A percentile compares a stretch with the other conserved stretches of the same genome.
phyloP scores from a whole-genome alignment of 768 basidiomycete genomes.

The Basidioascus undulatus region DNA sequence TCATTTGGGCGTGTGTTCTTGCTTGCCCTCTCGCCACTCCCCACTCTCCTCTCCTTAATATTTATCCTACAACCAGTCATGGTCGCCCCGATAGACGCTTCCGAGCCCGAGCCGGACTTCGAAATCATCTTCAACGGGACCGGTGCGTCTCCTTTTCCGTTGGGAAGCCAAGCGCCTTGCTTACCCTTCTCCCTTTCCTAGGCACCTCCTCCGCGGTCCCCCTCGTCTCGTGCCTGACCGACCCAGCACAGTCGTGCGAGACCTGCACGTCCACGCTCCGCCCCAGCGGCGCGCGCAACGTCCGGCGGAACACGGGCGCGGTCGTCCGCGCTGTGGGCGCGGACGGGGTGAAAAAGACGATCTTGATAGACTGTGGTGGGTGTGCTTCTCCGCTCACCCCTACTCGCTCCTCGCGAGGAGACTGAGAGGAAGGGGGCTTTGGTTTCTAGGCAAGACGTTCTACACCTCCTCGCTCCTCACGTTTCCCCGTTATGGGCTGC shows the following conservation, averaged over 20 bases:
- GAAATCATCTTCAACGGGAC: conserved; percentile 68
- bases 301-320: conserved; percentile 57
- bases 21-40: too few relatives aligned
- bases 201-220: conserved; percentile 56
- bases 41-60: too few relatives aligned
- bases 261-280: conserved; percentile 25
- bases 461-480: conserved; percentile 19
- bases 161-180: too few relatives aligned
- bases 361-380: conserved; percentile 7
- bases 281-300: conserved; percentile 44
- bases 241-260: conserved; percentile 29
- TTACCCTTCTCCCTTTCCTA: too few relatives aligned
- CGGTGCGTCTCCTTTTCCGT: too few relatives aligned
- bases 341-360: conserved; percentile 1
- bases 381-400: background rate
- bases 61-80: too few relatives aligned
- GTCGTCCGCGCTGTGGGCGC: conserved; percentile 27
- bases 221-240: conserved; percentile 41
- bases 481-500: conserved; percentile 48
- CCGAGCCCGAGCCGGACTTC: too few relatives aligned
- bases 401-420: too few relatives aligned
- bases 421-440: too few relatives aligned
- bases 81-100: too few relatives aligned
- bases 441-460: conserved; percentile 23
- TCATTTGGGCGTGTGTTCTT: too few relatives aligned